Evolutionary conservation across 192 early-diverging fungal genomes (phyloP).

Genomic region (Rhizophlyctis rosea): DNA sequence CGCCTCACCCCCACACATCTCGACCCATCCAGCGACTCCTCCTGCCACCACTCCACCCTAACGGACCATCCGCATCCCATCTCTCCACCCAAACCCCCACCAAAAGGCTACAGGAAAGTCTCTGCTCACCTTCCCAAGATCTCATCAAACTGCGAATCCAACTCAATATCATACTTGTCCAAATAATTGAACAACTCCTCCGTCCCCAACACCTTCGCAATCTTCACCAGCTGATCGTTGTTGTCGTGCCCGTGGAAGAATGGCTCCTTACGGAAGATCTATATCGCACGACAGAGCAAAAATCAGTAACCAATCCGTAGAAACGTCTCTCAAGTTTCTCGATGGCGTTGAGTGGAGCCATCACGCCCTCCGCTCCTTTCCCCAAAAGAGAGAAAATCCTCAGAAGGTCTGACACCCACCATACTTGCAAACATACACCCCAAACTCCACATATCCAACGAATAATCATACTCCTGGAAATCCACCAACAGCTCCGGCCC

Average conservation of each 20-base stretch:
- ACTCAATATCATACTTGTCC: conserved; percentile 92
- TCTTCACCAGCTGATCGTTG: conserved; percentile 98
- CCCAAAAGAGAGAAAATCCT: too few species aligned
- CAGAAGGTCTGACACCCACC: conserved; percentile 53
- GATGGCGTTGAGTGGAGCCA: too few species aligned
- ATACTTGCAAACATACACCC: conserved; percentile 99
- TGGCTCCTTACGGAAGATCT: conserved; percentile 99
- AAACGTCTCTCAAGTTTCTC: too few species aligned
- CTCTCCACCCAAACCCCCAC: too few species aligned
- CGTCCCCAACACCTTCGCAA: conserved; percentile 96
- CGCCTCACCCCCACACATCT: too few species aligned
- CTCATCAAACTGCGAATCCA: conserved; percentile 87
- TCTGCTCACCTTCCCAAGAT: conserved; percentile 75
- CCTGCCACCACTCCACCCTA: too few species aligned
- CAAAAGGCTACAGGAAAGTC: too few species aligned
- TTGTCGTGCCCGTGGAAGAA: conserved; percentile 99
- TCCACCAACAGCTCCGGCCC: conserved; percentile 98
- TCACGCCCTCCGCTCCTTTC: too few species aligned
- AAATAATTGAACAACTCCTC: conserved; percentile 90
- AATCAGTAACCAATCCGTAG: neutral
- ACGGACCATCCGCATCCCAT: too few species aligned
- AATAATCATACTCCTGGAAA: conserved; percentile 98
- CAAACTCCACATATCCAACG: conserved; percentile 98
- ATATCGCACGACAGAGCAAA: neutral
- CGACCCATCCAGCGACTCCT: too few species aligned